Percentiles rank a stretch among this genome's conserved stretches.
phyloP scores from a whole-genome alignment of 768 basidiomycete genomes.

The Mycena polygramma region DNA sequence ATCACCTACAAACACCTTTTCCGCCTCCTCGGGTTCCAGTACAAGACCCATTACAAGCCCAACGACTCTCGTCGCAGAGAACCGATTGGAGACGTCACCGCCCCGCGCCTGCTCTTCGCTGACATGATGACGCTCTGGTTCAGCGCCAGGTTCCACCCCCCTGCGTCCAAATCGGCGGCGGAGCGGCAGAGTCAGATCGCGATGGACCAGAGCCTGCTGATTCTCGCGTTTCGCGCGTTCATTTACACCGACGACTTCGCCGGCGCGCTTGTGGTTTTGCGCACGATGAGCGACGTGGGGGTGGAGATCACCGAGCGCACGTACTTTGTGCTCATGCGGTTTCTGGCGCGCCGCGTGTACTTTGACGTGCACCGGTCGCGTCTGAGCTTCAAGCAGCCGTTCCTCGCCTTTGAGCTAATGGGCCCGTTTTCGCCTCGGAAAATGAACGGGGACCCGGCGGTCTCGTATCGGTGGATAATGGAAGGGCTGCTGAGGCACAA shows the following conservation, averaged over 20 bases:
- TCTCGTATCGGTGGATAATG: constrained; percentile 27
- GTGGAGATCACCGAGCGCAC: constrained; percentile 51
- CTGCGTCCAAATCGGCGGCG: constrained; percentile 46
- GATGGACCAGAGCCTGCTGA: constrained; percentile 46
- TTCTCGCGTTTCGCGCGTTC: constrained; percentile 59
- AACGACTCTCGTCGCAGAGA: constrained; percentile 38
- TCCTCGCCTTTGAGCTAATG: constrained; percentile 21
- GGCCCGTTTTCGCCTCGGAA: constrained; percentile 15
- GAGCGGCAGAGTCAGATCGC: constrained; percentile 12
- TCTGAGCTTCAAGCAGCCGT: not conserved
- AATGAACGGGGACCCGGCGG: constrained; percentile 13
- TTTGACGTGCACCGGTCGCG: constrained; percentile 30
- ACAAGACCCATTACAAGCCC: constrained; percentile 32
- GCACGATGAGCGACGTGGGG: constrained; percentile 44
- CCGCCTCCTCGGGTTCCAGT: constrained; percentile 43
- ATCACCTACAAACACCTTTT: constrained; percentile 62
- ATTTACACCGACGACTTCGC: constrained; percentile 60
- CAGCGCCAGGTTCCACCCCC: constrained; percentile 31
- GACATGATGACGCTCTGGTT: constrained; percentile 55
- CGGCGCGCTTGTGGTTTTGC: constrained; percentile 58
- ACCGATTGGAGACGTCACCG: constrained; percentile 38
- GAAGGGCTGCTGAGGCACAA: constrained; percentile 20
- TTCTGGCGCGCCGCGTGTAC: constrained; percentile 42
- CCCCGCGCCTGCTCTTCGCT: constrained; percentile 58
- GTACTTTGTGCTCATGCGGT: constrained; percentile 56